These are phyloP conservation scores for Chrysoporthe cubensis DNA, from an alignment of 2,329 filamentous ascomycete species.

Conservation along the genomic window DNA sequence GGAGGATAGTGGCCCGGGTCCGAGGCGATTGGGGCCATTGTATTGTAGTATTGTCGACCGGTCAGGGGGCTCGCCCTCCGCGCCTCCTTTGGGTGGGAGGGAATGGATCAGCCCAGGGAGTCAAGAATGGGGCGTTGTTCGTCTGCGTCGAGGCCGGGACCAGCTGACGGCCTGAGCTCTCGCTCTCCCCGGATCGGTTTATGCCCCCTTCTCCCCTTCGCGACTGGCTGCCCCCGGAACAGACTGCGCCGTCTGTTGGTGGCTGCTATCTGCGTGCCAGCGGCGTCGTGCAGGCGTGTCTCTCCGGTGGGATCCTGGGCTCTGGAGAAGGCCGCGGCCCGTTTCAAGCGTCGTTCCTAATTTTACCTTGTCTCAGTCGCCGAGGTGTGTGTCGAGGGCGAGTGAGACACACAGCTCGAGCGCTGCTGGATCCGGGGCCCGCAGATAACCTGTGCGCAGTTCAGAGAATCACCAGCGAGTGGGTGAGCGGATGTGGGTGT, in stretches of 20 bases:
- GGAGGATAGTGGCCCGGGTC: constrained; percentile 19
- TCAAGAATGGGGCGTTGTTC: not conserved
- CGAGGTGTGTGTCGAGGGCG: not conserved
- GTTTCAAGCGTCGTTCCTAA: constrained; percentile 20
- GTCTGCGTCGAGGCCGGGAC: not conserved
- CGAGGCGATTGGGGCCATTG: constrained; percentile 22
- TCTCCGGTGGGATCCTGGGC: not conserved
- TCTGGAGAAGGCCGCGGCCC: constrained; percentile 8
- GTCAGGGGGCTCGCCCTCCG: not conserved
- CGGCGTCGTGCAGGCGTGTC: not conserved
- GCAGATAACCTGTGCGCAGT: not conserved
- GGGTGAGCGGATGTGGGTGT: too few species aligned
- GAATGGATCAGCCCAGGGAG: constrained; percentile 10
- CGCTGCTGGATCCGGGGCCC: not conserved
- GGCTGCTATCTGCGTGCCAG: not conserved
- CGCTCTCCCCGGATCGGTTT: constrained; percentile 10
- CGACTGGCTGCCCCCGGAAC: too few species aligned
- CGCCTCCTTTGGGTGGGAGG: not conserved
- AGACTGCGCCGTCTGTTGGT: not conserved
- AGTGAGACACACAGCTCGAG: not conserved
- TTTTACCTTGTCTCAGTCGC: constrained; percentile 22
- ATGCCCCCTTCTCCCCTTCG: constrained; percentile 4
- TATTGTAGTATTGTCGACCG: not conserved
- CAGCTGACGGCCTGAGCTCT: constrained; percentile 11
- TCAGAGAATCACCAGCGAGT: too few species aligned